A percentile compares a stretch with the other conserved stretches of the same genome.
These are phyloP conservation scores for Suillus americanus DNA, from an alignment of 768 basidiomycete genomes.

Conservation along the genomic window DNA sequence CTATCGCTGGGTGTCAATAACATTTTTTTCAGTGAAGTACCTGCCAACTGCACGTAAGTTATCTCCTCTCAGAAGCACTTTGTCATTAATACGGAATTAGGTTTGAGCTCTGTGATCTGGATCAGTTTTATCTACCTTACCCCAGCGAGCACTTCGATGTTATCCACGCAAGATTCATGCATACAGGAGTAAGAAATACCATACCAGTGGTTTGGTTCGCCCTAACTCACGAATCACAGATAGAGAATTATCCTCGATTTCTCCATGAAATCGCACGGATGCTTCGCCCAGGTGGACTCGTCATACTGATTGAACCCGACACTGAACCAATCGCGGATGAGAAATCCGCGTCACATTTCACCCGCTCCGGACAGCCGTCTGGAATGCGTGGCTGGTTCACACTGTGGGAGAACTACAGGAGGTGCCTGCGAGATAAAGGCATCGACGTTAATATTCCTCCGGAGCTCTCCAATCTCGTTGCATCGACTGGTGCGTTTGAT, in stretches of 20 bases:
- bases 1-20: slow-evolving; percentile 14
- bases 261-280: slow-evolving; percentile 62
- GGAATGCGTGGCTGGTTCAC: slow-evolving; percentile 60
- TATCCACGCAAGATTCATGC: slow-evolving; percentile 68
- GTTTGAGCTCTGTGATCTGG: slow-evolving; percentile 75
- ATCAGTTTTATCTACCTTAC: slow-evolving; percentile 60
- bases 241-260: slow-evolving; percentile 60
- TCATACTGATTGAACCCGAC: slow-evolving; percentile 65
- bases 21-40: slow-evolving; percentile 48
- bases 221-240: slow-evolving; percentile 37
- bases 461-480: slow-evolving; percentile 50
- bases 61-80: slow-evolving; percentile 1
- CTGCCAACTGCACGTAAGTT: slow-evolving; percentile 72
- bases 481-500: slow-evolving; percentile 52
- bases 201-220: slow-evolving; percentile 10
- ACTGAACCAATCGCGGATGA: slow-evolving; percentile 50
- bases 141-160: slow-evolving; percentile 63
- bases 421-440: slow-evolving; percentile 48
- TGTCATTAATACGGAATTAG: slow-evolving; percentile 24
- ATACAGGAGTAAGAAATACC: slow-evolving; percentile 54
- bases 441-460: slow-evolving; percentile 60
- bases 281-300: slow-evolving; percentile 68
- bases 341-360: slow-evolving; percentile 37
- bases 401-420: slow-evolving; percentile 62
- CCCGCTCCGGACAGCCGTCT: slow-evolving; percentile 31